Conservation (phyloP, 2,329 filamentous ascomycete genomes). For the Lecanosticta acicola region DNA sequence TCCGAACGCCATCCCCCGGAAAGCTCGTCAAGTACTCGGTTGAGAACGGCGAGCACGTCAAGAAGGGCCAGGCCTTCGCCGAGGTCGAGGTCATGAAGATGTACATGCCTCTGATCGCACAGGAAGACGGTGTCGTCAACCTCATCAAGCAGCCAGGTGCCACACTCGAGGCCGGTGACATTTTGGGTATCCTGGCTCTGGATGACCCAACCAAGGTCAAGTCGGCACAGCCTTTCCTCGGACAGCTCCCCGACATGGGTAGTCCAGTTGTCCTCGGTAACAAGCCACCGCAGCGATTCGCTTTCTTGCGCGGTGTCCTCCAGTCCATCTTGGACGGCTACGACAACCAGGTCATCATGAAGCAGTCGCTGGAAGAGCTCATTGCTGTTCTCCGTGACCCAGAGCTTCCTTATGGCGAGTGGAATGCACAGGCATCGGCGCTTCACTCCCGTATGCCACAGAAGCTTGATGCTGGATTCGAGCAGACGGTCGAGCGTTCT, state of each 20-base stretch:
- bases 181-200: constrained; percentile 91
- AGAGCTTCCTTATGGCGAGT: constrained; percentile 92
- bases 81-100: constrained; percentile 99
- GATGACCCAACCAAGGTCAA: constrained; percentile 96
- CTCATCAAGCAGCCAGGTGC: constrained; percentile 98
- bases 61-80: constrained; percentile 85
- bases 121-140: constrained; percentile 93
- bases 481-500: constrained; percentile 79
- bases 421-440: constrained; percentile 90
- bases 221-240: constrained; percentile 89
- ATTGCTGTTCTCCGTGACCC: constrained; percentile 84
- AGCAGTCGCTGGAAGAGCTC: constrained; percentile 74
- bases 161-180: constrained; percentile 95
- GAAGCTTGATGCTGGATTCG: constrained; percentile 77
- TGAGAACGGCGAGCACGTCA: constrained; percentile 89
- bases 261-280: constrained; percentile 79
- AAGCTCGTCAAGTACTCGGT: constrained; percentile 98
- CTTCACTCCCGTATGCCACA: constrained; percentile 96
- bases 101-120: constrained; percentile 97
- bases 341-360: constrained; percentile 97
- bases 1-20: constrained; percentile 88
- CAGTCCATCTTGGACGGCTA: constrained; percentile 86
- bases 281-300: constrained; percentile 87
- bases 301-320: constrained; percentile 69
- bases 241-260: constrained; percentile 80